Evolutionary conservation across 106 monocot genomes (phyloP), one percentile per base, ranked within the genome.

Genomic region (Acanthochlamys bracteata): DNA sequence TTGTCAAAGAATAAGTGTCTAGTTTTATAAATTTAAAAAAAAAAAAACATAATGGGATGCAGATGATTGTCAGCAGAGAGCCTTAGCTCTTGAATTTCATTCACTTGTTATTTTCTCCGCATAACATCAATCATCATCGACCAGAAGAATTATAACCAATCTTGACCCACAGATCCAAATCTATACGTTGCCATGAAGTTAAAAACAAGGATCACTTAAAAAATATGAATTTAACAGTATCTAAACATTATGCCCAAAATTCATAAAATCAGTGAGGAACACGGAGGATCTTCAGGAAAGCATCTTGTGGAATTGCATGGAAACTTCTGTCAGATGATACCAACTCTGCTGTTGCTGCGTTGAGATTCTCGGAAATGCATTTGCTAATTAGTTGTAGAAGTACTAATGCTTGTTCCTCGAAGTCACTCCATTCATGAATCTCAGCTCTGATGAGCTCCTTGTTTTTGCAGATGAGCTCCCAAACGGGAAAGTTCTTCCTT

Each of bases 401-500:
- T 12, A 68, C 61, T 27, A n/a, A 69, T 24, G 69, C 79, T 7
- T 66, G 67, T 52, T 87, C 87, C 24, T 77, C 83, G 0, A 46
- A 57, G 16, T 79, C 59, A 40, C 66, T 69, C 87, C 87, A 87
- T 43, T 72, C 80, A 24, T 74, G 77, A 6, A 87, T 68, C 61
- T 80, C 74, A 2, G 83, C 87, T 20, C 64, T 74, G 21, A 87
- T 0, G 14, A 49, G 24, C 22, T 65, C 22, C 0, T 64, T 39
- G 27, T 83, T 63, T 25, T 39, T 46, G 24, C 42, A n/a, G 33
- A 87, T 83, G 59, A 87, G 80, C 7, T 83, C 74, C 80, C 83
- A 87, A 11, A 79, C 25, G 16, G 83, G 87, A 55, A 57, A 87
- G 11, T 75, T 39, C 60, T 69, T 80, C 49, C 87, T 79, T n/a